Evolutionary conservation across 495 filamentous ascomycete species (phyloP).

Genomic region (Aspergillus leporis): DNA sequence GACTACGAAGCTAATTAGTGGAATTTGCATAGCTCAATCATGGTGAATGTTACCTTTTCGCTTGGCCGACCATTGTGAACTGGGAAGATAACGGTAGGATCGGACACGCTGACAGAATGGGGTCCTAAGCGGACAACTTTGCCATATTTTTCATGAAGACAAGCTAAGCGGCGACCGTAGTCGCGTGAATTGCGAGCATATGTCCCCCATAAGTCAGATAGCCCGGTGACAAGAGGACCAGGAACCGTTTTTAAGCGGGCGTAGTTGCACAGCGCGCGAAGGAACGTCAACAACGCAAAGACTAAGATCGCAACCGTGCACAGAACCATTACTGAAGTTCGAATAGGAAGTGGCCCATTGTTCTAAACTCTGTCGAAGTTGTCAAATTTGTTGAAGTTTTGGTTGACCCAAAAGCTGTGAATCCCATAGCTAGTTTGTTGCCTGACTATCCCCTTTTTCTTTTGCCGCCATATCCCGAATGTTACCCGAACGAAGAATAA

Average conservation of each 20-base stretch:
- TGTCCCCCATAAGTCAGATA: slow-evolving; percentile 17
- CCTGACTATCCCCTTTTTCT: background rate
- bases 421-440: background rate
- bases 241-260: slow-evolving; percentile 20
- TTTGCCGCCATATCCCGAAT: slow-evolving; percentile 6
- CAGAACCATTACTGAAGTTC: slow-evolving; percentile 6
- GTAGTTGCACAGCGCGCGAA: slow-evolving; percentile 19
- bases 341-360: background rate
- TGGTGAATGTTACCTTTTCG: slow-evolving; percentile 3
- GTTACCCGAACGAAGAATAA: slow-evolving; percentile 3
- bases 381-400: background rate
- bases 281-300: slow-evolving; percentile 6
- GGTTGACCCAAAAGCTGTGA: background rate
- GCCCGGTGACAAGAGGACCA: slow-evolving; percentile 15
- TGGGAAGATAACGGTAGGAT: slow-evolving; percentile 34
- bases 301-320: slow-evolving; percentile 8
- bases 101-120: slow-evolving; percentile 52
- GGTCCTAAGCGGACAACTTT: slow-evolving; percentile 58
- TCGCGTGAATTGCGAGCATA: slow-evolving; percentile 6
- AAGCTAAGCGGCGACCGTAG: slow-evolving; percentile 13
- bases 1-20: background rate
- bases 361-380: background rate
- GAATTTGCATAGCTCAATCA: background rate
- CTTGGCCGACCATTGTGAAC: background rate
- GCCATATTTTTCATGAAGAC: slow-evolving; percentile 53